Evolutionary conservation across 2,329 filamentous ascomycete species (phyloP).

Genomic region (Harringtonia aguacate): DNA sequence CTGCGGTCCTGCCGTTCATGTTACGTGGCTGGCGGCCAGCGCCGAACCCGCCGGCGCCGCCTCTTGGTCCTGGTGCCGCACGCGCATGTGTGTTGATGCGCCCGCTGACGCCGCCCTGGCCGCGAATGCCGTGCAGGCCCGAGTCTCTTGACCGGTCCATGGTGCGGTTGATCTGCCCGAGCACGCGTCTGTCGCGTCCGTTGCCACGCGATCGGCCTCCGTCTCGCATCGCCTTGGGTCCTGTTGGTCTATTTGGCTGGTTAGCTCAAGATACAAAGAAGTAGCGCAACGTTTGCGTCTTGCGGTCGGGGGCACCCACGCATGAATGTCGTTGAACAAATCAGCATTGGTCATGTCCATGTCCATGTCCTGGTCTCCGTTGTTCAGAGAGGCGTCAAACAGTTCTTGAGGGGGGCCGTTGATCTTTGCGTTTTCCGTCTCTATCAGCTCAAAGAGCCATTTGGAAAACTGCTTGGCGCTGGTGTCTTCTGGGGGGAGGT

Average conservation of each 20-base stretch:
- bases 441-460: slow-evolving; percentile 90
- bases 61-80: slow-evolving; percentile 60
- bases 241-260: slow-evolving; percentile 62
- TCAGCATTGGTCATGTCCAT: slow-evolving; percentile 49
- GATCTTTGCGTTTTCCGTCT: slow-evolving; percentile 51
- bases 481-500: slow-evolving; percentile 71
- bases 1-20: slow-evolving; percentile 37
- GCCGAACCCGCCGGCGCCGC: slow-evolving; percentile 27
- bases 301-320: no score
- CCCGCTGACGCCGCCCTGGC: slow-evolving; percentile 56
- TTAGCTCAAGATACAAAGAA: slow-evolving; percentile 24
- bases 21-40: slow-evolving; percentile 24
- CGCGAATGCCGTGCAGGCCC: slow-evolving; percentile 71
- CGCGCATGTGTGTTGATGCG: slow-evolving; percentile 72
- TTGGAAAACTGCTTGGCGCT: slow-evolving; percentile 72
- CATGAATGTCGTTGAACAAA: slow-evolving; percentile 38
- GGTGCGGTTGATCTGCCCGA: slow-evolving; percentile 73
- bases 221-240: slow-evolving; percentile 89
- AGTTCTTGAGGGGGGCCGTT: slow-evolving; percentile 29
- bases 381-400: slow-evolving; percentile 11
- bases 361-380: slow-evolving; percentile 51
- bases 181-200: slow-evolving; percentile 65
- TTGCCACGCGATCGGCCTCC: slow-evolving; percentile 39
- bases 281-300: slow-evolving; percentile 26
- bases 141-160: slow-evolving; percentile 69